Percentiles rank a stretch among this genome's conserved stretches.
Evolutionary conservation across 495 filamentous ascomycete genomes (phyloP).

Genomic region (Amphirosellinia nigrospora): DNA sequence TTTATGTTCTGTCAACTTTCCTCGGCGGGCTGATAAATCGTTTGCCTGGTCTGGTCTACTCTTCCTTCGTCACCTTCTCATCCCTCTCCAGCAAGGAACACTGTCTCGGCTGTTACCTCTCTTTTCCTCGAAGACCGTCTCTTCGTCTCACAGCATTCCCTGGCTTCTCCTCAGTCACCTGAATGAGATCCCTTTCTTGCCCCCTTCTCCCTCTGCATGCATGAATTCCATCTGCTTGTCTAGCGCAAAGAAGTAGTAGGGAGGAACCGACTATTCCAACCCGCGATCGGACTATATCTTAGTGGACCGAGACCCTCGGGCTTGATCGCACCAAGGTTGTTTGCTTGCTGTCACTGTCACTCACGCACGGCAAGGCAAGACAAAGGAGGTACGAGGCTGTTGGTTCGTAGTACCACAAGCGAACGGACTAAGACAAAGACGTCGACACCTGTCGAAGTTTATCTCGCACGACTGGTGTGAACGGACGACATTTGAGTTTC

Average conservation of each 20-base stretch:
- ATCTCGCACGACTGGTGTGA: background rate
- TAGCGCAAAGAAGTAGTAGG: constrained; percentile 18
- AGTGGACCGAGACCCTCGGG: background rate
- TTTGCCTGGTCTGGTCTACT: constrained; percentile 18
- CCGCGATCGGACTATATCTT: background rate
- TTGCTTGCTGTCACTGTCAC: constrained; percentile 5
- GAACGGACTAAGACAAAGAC: background rate
- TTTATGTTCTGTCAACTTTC: constrained; percentile 33
- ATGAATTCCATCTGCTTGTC: background rate
- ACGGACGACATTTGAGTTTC: background rate
- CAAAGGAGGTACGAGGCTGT: constrained; percentile 18
- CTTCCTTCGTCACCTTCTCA: constrained; percentile 17
- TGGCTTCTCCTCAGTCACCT: background rate
- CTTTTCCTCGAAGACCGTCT: constrained; percentile 6
- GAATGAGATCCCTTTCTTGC: background rate
- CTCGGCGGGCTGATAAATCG: constrained; percentile 28
- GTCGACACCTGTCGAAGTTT: constrained; percentile 18
- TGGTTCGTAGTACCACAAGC: constrained; percentile 16
- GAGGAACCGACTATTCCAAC: constrained; percentile 5
- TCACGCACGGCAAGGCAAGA: background rate
- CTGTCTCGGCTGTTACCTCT: background rate
- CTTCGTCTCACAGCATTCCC: background rate
- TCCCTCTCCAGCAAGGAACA: constrained; percentile 6
- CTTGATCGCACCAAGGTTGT: constrained; percentile 6
- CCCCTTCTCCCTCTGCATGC: background rate